These are phyloP conservation scores for Acrodontium crateriforme DNA, from an alignment of 2,329 filamentous ascomycete species.

Conservation along the genomic window DNA sequence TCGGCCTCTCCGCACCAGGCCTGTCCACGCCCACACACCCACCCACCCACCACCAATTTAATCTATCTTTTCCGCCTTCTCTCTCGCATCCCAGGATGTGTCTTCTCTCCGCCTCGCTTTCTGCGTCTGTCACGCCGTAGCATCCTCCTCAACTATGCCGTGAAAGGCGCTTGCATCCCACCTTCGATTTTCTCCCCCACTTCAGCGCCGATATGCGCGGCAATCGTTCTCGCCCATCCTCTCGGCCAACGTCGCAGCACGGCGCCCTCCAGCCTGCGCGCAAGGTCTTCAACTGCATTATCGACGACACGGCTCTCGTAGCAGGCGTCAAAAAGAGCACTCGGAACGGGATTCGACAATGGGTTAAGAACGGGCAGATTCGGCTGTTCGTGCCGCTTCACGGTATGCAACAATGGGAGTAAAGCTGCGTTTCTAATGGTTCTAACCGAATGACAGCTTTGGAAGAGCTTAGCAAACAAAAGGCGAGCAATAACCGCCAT, in stretches of 20 bases:
- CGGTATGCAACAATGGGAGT: conserved; percentile 26
- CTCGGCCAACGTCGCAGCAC: conserved; percentile 16
- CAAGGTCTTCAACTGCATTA: conserved; percentile 41
- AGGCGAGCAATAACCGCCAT: conserved; percentile 27
- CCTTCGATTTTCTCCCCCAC: too few relatives aligned
- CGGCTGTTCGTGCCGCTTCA: conserved; percentile 38
- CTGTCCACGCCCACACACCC: too few relatives aligned
- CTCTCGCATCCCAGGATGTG: too few relatives aligned
- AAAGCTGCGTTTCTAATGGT: background rate
- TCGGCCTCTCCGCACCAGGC: too few relatives aligned
- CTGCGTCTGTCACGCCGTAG: too few relatives aligned
- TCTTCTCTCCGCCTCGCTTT: too few relatives aligned
- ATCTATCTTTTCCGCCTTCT: too few relatives aligned
- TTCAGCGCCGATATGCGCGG: conserved; percentile 11
- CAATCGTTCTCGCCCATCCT: conserved; percentile 10
- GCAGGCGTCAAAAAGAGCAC: conserved; percentile 38
- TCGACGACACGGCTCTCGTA: conserved; percentile 37
- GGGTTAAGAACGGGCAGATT: conserved; percentile 36
- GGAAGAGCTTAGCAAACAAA: conserved; percentile 31
- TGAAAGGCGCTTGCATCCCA: too few relatives aligned
- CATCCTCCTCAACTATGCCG: too few relatives aligned
- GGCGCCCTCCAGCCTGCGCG: conserved; percentile 17
- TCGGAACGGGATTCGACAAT: conserved; percentile 38
- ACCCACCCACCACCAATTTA: too few relatives aligned
- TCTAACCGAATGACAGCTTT: conserved; percentile 24